Evolutionary conservation across 805 yeast genomes (phyloP), one percentile per base, ranked within the genome.

Genomic region (Yarrowia bubula): DNA sequence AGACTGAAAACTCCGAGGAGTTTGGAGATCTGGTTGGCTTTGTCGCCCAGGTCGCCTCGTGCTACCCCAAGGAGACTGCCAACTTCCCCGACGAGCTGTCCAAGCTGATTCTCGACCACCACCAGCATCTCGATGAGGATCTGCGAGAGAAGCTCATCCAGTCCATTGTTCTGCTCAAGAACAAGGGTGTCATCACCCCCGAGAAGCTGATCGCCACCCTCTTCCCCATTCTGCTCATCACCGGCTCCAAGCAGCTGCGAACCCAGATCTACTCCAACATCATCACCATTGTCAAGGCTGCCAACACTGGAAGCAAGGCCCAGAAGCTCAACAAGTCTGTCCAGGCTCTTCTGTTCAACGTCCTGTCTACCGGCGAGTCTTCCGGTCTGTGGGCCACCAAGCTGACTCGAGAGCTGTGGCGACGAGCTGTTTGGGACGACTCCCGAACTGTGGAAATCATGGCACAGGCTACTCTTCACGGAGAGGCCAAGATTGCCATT

Each of bases 401-500:
- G 72, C 79, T 95, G 66, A 92, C 98, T 5, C 84, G 98, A 74
- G 98, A 95, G 75, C 79, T 95, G 61, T 95, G 99, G 99, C 84
- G 97, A 79, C 84, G 98, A 74, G 96, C 96, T 73, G 89, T 95
- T 66, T 95, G 99, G 99, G 98, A 92, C 75, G 99, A 95, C 75
- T 84, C 96, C 0, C 82, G 98, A 71, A 88, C 98, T 0, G 96
- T 95, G n/a, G 99, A 95, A 76, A 86, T 95, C 72, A 92, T 95
- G 98, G 88, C 96, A 1, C 95, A 91, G 71, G 98, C 98, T 0
- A 91, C 98, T 1, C 77, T 90, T 67, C 97, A 92, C 72, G 47
- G 64, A 17, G 96, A 95, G 71, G 79, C 81, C 14, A 95, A 95
- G 77, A 95, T 95, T 55, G 88, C 96, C 7, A 79, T 88, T 64